These are phyloP conservation scores for Priceomyces carsonii DNA, from an alignment of 805 yeast species.

Conservation along the genomic window DNA sequence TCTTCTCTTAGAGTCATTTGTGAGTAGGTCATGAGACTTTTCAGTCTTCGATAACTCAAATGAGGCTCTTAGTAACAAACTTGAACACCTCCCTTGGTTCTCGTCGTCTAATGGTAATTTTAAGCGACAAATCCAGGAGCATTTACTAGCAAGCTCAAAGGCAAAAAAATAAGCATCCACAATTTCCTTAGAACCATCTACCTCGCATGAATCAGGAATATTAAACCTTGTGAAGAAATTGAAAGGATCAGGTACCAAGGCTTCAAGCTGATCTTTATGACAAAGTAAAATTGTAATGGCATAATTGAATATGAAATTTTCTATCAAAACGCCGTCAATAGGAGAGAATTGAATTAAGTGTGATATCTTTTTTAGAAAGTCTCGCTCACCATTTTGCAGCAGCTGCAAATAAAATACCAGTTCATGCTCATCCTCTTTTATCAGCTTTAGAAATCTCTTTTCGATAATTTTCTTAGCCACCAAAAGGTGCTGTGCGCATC, in stretches of 20 bases:
- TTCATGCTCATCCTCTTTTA: too few relatives aligned
- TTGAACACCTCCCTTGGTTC: not conserved
- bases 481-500: constrained; percentile 32
- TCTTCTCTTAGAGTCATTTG: too few relatives aligned
- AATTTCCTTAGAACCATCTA: too few relatives aligned
- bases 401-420: too few relatives aligned
- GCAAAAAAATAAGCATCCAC: constrained; percentile 2
- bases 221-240: constrained; percentile 21
- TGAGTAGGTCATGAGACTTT: not conserved
- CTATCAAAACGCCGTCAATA: constrained; percentile 40
- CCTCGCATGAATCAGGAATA: too few relatives aligned
- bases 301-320: constrained; percentile 46
- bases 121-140: constrained; percentile 7
- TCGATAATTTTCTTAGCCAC: constrained; percentile 38
- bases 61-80: not conserved
- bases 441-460: too few relatives aligned
- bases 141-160: constrained; percentile 6
- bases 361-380: too few relatives aligned
- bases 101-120: constrained; percentile 4
- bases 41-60: not conserved
- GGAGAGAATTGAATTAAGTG: too few relatives aligned
- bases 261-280: constrained; percentile 20
- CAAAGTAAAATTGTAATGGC: constrained; percentile 39
- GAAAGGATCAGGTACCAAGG: constrained; percentile 43
- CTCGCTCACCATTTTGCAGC: constrained; percentile 20